These are phyloP conservation scores for Umbelopsis isabellina DNA, from an alignment of 192 early-diverging fungal species.

Conservation along the genomic window DNA sequence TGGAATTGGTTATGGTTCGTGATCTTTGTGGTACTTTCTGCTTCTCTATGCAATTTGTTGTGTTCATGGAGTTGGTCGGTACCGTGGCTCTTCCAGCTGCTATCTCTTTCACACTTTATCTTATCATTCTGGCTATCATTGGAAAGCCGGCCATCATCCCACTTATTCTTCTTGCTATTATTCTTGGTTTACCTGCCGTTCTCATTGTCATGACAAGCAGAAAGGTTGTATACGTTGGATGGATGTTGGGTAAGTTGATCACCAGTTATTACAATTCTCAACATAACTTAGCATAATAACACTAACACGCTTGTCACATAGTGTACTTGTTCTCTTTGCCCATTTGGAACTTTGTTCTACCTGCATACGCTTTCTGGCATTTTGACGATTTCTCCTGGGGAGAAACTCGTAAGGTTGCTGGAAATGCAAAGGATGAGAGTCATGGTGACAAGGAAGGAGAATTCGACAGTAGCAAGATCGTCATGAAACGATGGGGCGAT, in stretches of 20 bases:
- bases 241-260: slow-evolving; percentile 60
- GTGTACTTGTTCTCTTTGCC: slow-evolving; percentile 69
- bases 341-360: slow-evolving; percentile 78
- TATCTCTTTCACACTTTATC: slow-evolving; percentile 78
- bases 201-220: slow-evolving; percentile 74
- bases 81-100: slow-evolving; percentile 89
- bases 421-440: slow-evolving; percentile 53
- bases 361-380: slow-evolving; percentile 79
- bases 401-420: slow-evolving; percentile 62
- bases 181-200: slow-evolving; percentile 72
- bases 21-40: slow-evolving; percentile 95
- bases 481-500: slow-evolving; percentile 75
- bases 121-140: slow-evolving; percentile 50
- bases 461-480: slow-evolving; percentile 75
- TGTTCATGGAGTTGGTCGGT: slow-evolving; percentile 90
- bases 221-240: slow-evolving; percentile 70
- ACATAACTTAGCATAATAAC: background rate
- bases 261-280: background rate
- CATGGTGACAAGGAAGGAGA: slow-evolving; percentile 73
- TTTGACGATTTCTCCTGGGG: slow-evolving; percentile 87
- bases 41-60: slow-evolving; percentile 93
- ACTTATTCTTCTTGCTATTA: slow-evolving; percentile 62
- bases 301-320: background rate
- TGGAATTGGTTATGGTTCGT: slow-evolving; percentile 85
- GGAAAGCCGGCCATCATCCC: slow-evolving; percentile 56